These are phyloP conservation scores for Penicillium sp. DNA, from an alignment of 2,329 filamentous ascomycete genomes.

Conservation along the genomic window DNA sequence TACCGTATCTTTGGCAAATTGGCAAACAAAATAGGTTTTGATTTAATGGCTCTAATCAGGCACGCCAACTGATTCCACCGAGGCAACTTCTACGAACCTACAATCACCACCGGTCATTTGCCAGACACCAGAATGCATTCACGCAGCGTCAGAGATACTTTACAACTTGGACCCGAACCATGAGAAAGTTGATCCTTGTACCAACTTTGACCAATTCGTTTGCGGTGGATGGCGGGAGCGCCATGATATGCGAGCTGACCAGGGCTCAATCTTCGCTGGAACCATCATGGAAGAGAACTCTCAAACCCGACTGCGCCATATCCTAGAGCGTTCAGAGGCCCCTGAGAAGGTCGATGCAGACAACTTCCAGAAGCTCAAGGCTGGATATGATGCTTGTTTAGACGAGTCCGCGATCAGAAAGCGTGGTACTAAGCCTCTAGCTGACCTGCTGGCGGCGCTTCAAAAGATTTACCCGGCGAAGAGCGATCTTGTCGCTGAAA, in stretches of 20 bases:
- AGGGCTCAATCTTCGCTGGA: constrained; percentile 62
- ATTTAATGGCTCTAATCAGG: constrained; percentile 1
- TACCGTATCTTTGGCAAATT: not conserved
- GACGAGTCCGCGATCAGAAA: constrained; percentile 62
- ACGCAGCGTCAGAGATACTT: constrained; percentile 65
- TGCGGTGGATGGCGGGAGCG: constrained; percentile 68
- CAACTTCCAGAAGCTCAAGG: constrained; percentile 69
- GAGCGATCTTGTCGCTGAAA: constrained; percentile 28
- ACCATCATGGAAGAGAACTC: constrained; percentile 65
- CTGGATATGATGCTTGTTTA: constrained; percentile 68
- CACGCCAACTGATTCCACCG: constrained; percentile 13
- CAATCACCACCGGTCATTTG: constrained; percentile 47
- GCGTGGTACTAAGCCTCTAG: constrained; percentile 60
- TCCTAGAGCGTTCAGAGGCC: constrained; percentile 58
- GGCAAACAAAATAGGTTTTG: not conserved
- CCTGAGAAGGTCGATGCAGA: constrained; percentile 38
- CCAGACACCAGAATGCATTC: constrained; percentile 63
- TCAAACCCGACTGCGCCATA: constrained; percentile 62
- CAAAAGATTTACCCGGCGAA: constrained; percentile 50
- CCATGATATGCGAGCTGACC: constrained; percentile 68
- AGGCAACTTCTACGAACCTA: constrained; percentile 19
- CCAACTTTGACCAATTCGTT: constrained; percentile 68
- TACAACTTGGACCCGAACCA: constrained; percentile 66
- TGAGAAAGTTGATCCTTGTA: constrained; percentile 67
- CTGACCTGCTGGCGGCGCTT: constrained; percentile 59